Conservation (phyloP, 805 yeast species). For the Ogataea trehaloabstinens region DNA sequence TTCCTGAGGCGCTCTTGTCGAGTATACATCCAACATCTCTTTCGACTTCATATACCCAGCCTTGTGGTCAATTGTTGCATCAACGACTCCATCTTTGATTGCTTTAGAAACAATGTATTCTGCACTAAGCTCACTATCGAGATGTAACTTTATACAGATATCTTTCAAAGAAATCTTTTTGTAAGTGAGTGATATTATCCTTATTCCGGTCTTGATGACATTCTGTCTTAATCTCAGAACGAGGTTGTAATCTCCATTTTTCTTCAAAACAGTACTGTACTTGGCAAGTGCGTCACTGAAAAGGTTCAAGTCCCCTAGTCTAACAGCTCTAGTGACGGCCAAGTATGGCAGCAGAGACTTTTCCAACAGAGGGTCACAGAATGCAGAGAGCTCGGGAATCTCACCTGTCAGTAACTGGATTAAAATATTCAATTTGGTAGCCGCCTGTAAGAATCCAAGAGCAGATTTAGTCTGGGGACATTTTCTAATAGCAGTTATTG, state of each 20-base stretch:
- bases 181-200: slow-evolving; percentile 88
- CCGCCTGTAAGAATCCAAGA: slow-evolving; percentile 82
- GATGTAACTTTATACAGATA: slow-evolving; percentile 85
- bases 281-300: slow-evolving; percentile 69
- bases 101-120: slow-evolving; percentile 97
- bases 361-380: slow-evolving; percentile 61
- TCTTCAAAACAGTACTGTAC: slow-evolving; percentile 59
- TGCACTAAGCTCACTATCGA: slow-evolving; percentile 93
- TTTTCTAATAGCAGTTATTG: slow-evolving; percentile 92
- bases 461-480: slow-evolving; percentile 89
- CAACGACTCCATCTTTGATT: slow-evolving; percentile 95
- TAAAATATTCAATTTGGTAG: slow-evolving; percentile 81
- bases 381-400: slow-evolving; percentile 83
- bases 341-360: slow-evolving; percentile 75
- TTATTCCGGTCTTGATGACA: slow-evolving; percentile 95
- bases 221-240: slow-evolving; percentile 91
- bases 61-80: slow-evolving; percentile 89
- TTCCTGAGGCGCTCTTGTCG: slow-evolving; percentile 81
- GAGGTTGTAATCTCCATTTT: slow-evolving; percentile 79
- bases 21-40: slow-evolving; percentile 82
- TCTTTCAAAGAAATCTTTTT: slow-evolving; percentile 89
- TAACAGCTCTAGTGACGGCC: slow-evolving; percentile 86
- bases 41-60: slow-evolving; percentile 88
- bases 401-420: slow-evolving; percentile 96
- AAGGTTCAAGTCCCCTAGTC: slow-evolving; percentile 81